These are phyloP conservation scores for Fomitopsis serialis DNA, from an alignment of 768 basidiomycete species.

Conservation along the genomic window DNA sequence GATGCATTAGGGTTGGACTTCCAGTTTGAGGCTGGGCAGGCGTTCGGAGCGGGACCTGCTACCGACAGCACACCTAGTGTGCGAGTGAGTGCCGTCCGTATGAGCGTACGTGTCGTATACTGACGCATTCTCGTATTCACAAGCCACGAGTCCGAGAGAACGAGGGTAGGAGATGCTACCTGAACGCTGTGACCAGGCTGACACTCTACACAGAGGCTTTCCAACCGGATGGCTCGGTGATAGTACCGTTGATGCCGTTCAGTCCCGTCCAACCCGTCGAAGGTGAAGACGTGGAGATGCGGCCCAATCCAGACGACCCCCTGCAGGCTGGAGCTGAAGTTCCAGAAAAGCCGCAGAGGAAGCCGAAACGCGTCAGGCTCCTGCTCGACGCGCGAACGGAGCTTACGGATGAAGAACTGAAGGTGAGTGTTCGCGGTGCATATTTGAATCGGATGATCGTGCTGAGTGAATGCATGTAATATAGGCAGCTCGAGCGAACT, in stretches of 20 bases:
- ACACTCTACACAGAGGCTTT: constrained; percentile 1
- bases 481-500: constrained; percentile 60
- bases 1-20: constrained; percentile 6
- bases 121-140: too few relatives aligned
- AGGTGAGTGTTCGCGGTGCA: constrained; percentile 37
- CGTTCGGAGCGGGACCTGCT: not conserved
- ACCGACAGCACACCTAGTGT: not conserved
- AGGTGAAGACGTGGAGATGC: constrained; percentile 4
- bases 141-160: not conserved
- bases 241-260: constrained; percentile 18
- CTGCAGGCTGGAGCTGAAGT: not conserved
- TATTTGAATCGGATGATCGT: too few relatives aligned
- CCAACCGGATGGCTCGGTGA: constrained; percentile 12
- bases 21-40: constrained; percentile 3
- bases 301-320: not conserved
- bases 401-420: constrained; percentile 77
- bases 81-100: not conserved
- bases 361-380: constrained; percentile 46
- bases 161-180: not conserved
- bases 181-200: not conserved
- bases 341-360: constrained; percentile 21
- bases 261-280: constrained; percentile 10
- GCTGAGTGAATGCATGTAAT: too few relatives aligned
- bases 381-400: constrained; percentile 73
- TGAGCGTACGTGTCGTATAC: too few relatives aligned